These are phyloP conservation scores for Casaregolazyma lundiana DNA, from an alignment of 1,139 yeast genomes.

Conservation along the genomic window DNA sequence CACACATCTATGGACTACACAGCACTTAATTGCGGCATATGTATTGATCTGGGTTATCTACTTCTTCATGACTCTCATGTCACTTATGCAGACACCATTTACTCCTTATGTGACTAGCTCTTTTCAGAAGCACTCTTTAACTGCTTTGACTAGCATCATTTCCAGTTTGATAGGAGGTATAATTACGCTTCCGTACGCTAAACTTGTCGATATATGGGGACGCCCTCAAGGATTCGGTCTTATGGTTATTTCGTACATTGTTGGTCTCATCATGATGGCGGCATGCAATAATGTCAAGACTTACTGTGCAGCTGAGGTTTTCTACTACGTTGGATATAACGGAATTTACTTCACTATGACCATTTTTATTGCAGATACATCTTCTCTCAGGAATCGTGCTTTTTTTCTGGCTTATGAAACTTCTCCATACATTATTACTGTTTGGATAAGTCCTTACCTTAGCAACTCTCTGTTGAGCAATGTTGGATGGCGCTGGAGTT, in stretches of 20 bases:
- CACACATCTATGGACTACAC: constrained; percentile 13
- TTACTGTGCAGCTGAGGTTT: constrained; percentile 30
- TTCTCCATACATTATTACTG: constrained; percentile 31
- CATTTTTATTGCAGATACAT: constrained; percentile 30
- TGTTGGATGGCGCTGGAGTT: constrained; percentile 36
- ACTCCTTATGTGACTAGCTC: constrained; percentile 15
- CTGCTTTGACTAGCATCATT: constrained; percentile 22
- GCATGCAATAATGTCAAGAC: constrained; percentile 25
- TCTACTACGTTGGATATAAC: constrained; percentile 30
- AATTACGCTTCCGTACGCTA: constrained; percentile 42
- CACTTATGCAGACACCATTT: constrained; percentile 9
- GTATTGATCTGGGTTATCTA: constrained; percentile 13
- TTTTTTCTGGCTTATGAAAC: constrained; percentile 29
- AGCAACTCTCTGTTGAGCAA: constrained; percentile 23
- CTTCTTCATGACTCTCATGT: constrained; percentile 14
- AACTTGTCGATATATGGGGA: constrained; percentile 32
- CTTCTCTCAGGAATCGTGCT: constrained; percentile 31
- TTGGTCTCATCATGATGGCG: constrained; percentile 32
- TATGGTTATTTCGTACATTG: constrained; percentile 19
- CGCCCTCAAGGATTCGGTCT: constrained; percentile 32
- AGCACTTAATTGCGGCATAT: constrained; percentile 10
- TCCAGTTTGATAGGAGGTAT: constrained; percentile 50
- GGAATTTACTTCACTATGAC: constrained; percentile 26
- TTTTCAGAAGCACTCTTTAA: constrained; percentile 19
- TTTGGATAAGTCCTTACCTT: constrained; percentile 29